Percentiles rank a stretch among this genome's conserved stretches.
phyloP scores from a whole-genome alignment of 257 asterid genomes.

The Ocimum tenuiflorum region DNA sequence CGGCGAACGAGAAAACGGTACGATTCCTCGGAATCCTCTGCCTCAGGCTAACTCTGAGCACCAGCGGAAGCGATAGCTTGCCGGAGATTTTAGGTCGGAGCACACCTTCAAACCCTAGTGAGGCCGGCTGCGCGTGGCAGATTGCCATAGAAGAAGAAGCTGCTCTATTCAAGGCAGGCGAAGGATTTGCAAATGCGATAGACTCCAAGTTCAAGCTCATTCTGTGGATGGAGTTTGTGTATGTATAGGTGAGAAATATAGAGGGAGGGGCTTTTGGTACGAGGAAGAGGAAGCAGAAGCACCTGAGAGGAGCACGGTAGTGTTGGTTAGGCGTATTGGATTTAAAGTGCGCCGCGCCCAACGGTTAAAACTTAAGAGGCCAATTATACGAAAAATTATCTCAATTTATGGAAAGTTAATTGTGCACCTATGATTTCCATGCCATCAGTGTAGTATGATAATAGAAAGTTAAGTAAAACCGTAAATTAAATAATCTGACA shows the following conservation, averaged over 20 bases:
- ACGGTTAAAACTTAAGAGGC: too few relatives aligned
- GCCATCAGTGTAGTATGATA: too few relatives aligned
- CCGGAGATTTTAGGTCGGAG: constrained; percentile 13
- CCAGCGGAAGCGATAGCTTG: constrained; percentile 23
- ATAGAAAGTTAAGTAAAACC: too few relatives aligned
- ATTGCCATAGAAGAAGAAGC: constrained; percentile 29
- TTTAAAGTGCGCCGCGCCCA: too few relatives aligned
- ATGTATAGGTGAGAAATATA: neutral
- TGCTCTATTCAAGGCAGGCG: constrained; percentile 21
- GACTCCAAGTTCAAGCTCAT: constrained; percentile 32
- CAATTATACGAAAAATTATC: too few relatives aligned
- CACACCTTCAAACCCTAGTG: constrained; percentile 33
- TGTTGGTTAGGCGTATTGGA: too few relatives aligned
- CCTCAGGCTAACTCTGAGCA: constrained; percentile 25
- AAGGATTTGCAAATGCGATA: constrained; percentile 23
- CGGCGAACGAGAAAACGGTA: constrained; percentile 45
- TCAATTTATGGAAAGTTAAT: too few relatives aligned
- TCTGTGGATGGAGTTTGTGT: neutral
- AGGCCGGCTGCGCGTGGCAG: constrained; percentile 34
- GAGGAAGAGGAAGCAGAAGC: neutral
- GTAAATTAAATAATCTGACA: too few relatives aligned
- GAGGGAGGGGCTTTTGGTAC: neutral
- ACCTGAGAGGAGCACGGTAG: constrained; percentile 10
- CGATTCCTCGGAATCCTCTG: constrained; percentile 31
- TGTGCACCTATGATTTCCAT: too few relatives aligned